A percentile compares a stretch with the other conserved stretches of the same genome.
Conservation (phyloP, 305 asterid genomes). For the Solanum hybrid region DNA sequence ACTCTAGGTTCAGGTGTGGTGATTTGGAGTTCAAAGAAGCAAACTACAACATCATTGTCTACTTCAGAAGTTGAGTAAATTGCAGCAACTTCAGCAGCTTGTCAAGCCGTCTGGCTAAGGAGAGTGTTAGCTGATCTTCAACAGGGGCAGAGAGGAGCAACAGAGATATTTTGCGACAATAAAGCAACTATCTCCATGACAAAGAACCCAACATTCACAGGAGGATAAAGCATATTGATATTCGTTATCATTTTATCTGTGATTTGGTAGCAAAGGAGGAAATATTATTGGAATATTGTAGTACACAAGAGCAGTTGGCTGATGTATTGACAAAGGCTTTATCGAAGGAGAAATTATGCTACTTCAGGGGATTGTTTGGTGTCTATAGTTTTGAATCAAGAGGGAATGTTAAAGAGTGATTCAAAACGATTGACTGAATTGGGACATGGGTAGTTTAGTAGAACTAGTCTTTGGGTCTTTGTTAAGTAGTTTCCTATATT, state of each 20-base stretch:
- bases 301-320: too few relatives aligned
- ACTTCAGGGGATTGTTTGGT: background rate
- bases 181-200: background rate
- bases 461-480: too few relatives aligned
- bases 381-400: background rate
- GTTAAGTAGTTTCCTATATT: too few relatives aligned
- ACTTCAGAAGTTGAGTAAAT: background rate
- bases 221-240: background rate
- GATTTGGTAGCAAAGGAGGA: too few relatives aligned
- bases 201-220: conserved; percentile 1
- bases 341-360: background rate
- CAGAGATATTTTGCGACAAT: background rate
- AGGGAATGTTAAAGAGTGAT: background rate
- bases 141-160: background rate
- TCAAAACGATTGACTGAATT: too few relatives aligned
- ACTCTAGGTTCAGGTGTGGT: background rate
- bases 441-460: too few relatives aligned
- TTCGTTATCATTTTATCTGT: too few relatives aligned
- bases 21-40: conserved; percentile 6
- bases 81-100: background rate
- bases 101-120: background rate
- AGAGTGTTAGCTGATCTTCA: background rate
- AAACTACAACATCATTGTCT: background rate
- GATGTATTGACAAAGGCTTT: background rate
- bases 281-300: too few relatives aligned